Evolutionary conservation across 2,329 filamentous ascomycete genomes (phyloP).

Genomic region (Podosphaera fusca): DNA sequence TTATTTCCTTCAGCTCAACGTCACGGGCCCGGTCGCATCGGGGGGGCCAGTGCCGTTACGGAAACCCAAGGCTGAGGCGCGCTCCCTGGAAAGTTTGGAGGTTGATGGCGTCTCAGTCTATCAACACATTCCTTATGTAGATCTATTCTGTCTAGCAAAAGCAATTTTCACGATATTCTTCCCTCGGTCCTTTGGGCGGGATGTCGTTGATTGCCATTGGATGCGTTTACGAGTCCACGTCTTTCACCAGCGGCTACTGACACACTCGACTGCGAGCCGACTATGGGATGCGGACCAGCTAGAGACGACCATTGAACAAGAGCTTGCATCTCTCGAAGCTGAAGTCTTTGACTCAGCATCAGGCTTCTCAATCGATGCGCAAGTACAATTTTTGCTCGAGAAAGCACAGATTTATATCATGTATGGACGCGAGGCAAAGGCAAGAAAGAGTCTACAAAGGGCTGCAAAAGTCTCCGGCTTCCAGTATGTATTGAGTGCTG

Average conservation of each 20-base stretch:
- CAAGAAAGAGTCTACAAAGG: slow-evolving; percentile 43
- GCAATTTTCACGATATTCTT: slow-evolving; percentile 22
- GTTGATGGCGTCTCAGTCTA: slow-evolving; percentile 77
- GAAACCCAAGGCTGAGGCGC: slow-evolving; percentile 19
- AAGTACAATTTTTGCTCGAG: slow-evolving; percentile 55
- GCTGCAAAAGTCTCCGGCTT: slow-evolving; percentile 49
- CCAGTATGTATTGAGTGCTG: slow-evolving; percentile 61
- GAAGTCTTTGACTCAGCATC: slow-evolving; percentile 19
- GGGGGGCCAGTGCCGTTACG: slow-evolving; percentile 21
- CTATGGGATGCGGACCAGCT: slow-evolving; percentile 34
- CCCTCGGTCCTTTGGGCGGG: slow-evolving; percentile 9
- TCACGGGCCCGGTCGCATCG: slow-evolving; percentile 61
- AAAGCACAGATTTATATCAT: slow-evolving; percentile 64
- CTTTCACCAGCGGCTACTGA: slow-evolving; percentile 42
- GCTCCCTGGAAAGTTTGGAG: slow-evolving; percentile 46
- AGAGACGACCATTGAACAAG: slow-evolving; percentile 35
- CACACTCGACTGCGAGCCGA: slow-evolving; percentile 10
- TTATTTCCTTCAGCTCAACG: slow-evolving; percentile 65
- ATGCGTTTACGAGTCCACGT: slow-evolving; percentile 43
- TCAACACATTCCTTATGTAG: slow-evolving; percentile 57
- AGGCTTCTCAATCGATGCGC: slow-evolving; percentile 24
- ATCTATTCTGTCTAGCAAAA: slow-evolving; percentile 56
- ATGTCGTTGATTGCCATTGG: slow-evolving; percentile 20
- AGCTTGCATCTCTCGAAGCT: slow-evolving; percentile 25
- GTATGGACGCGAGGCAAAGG: slow-evolving; percentile 58